Evolutionary conservation across 257 asterid species (phyloP), one percentile per base, ranked within the genome.

Genomic region (Echites panduratus): DNA sequence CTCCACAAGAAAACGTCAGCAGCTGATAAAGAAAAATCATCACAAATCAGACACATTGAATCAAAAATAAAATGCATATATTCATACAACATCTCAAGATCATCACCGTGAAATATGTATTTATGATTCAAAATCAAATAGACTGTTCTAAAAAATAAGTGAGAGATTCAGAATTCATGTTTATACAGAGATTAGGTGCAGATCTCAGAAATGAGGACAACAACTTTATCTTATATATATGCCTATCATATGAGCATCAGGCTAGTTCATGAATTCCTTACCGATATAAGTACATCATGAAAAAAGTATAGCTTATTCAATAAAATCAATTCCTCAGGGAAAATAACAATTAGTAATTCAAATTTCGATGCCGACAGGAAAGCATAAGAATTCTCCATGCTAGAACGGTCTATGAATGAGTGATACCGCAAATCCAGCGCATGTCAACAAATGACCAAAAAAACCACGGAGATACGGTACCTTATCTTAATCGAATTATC

Each of bases 1-100:
- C 88, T 87, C 98, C 98, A 93, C n/a, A 93, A 84, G 82, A 87
- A 90, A 78, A 93, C 79, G 74, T 90, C 96, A 80, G 98, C 98
- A 81, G 97, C 98, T 93, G 90, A 77, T 53, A 65, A 16, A 75
- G 71, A 69, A 43, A 50, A 2, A 63, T 62, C 14, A 66, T 54
- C 16, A 22, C 16, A 70, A 29, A 2, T 70, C 54, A 74, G 65
- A 54, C 19, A 73, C 38, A 13, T 0, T 0, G 44, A 43, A 29
- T n/a, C 32, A 35, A 43, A 4, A 13, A 11, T 53, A 53, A 53
- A 52, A n/a, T 9, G 10, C 2, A 3, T 14, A 20, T 27, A 32
- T 50, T 48, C 17, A 32, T 32, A 19, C 1, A 13, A 20, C 59
- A n/a, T n/a, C 20, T 2, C 2, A 19, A 0, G 12, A 11, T 17